Percentiles rank a stretch among this genome's conserved stretches.
phyloP scores from a whole-genome alignment of 2,329 filamentous ascomycete genomes.

The Ramularia endophylla region DNA sequence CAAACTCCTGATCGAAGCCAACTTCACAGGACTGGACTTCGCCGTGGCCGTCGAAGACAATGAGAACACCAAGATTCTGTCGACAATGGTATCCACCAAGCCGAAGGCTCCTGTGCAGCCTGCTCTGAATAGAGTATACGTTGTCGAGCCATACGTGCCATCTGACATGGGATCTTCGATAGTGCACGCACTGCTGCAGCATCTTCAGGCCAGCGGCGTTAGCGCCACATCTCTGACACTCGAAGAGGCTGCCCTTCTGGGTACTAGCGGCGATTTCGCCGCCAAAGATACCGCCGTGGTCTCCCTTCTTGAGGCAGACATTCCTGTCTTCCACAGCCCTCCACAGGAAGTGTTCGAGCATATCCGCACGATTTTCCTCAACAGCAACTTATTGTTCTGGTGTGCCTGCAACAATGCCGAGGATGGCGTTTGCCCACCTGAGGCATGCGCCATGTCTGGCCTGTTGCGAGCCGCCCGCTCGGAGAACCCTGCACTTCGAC shows the following conservation, averaged over 20 bases:
- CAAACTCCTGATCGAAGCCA: conserved; percentile 21
- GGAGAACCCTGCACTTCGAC: background rate
- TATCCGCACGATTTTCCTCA: background rate
- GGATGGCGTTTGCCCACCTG: background rate
- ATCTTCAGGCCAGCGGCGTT: background rate
- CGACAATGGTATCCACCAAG: background rate
- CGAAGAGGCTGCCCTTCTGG: background rate
- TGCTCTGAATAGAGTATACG: background rate
- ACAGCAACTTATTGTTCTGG: background rate
- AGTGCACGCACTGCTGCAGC: background rate
- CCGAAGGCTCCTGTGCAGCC: background rate
- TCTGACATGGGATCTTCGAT: background rate
- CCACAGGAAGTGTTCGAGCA: background rate
- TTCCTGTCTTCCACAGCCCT: background rate
- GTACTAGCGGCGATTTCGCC: background rate
- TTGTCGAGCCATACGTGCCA: background rate
- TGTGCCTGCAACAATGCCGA: background rate
- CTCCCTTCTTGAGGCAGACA: background rate
- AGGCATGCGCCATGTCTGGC: background rate
- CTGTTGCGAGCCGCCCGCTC: background rate
- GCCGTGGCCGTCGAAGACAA: background rate
- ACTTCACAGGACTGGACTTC: conserved; percentile 30
- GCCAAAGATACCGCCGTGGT: background rate
- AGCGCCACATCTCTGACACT: background rate
- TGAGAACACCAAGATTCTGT: background rate